Evolutionary conservation across 352 stramenopile genomes (phyloP), one percentile per base, ranked within the genome.

Genomic region (Phytopythium aichiense): DNA sequence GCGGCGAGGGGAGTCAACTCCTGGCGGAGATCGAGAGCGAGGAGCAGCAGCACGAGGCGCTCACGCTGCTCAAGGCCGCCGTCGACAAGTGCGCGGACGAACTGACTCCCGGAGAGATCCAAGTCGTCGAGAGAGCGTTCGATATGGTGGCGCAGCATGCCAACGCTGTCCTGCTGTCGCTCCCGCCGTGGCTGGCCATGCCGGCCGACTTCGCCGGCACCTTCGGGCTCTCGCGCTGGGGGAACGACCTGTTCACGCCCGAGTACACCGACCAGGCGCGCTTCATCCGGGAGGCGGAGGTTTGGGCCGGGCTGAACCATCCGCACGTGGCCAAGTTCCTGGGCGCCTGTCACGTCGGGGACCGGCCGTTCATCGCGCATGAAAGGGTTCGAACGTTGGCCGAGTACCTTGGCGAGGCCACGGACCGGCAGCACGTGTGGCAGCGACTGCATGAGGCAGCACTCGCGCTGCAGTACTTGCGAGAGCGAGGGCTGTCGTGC

Each of bases 271-370:
- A 6, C 35, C 1, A 5, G 33, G 18, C 12, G n/a, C 20, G 25
- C 9, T n/a, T 48, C 22, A 23, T 59, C 23, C 20, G 6, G 7
- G 38, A 48, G 8, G 38, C 38, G 4, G 16, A 11, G 2, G 49
- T 9, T 0, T 59, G 37, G 37, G 18, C 53, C 20, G 16, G 9
- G 11, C 51, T 57, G 18, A 57, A 57, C 35, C 51, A 57, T 20
- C 51, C 51, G 15, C 51, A 57, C 18, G 23, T 59, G 22, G 53
- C 37, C 53, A 59, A 59, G 53, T 59, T 59, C 53, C 33, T 59
- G 2, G 53, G 53, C 3, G 53, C 53, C 33, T 31, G 28, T 11
- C 49, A 55, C 23, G 30, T 55, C 15, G 49, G 49, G 7, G 2
- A 11, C 2, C 13, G 28, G 37, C n/a, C 22, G 25, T 50, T 59